Conservation (phyloP, 768 basidiomycete genomes). For the Ephemerocybe angulata region DNA sequence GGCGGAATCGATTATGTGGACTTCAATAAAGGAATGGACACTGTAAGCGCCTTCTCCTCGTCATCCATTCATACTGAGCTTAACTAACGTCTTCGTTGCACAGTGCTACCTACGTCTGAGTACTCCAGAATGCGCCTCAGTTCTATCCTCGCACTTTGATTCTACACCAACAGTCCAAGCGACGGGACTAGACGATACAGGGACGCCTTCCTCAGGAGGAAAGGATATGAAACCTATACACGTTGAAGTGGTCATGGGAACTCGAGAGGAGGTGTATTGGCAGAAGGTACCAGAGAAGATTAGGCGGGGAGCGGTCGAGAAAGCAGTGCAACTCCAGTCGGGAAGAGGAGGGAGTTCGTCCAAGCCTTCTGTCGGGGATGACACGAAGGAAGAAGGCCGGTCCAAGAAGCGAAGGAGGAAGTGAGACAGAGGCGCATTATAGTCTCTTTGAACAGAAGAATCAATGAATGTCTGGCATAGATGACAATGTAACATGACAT, state of each 20-base stretch:
- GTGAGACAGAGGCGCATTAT: no score
- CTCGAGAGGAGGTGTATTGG: slow-evolving; percentile 73
- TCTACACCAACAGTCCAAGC: slow-evolving; percentile 36
- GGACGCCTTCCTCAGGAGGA: slow-evolving; percentile 21
- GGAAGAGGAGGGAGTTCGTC: no score
- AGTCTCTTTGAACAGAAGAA: no score
- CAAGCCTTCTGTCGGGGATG: no score
- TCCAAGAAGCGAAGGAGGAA: no score
- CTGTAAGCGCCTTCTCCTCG: slow-evolving; percentile 39
- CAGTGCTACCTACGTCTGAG: slow-evolving; percentile 75
- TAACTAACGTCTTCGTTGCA: background rate
- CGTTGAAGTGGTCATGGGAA: slow-evolving; percentile 59
- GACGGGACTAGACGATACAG: slow-evolving; percentile 53
- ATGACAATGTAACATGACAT: no score
- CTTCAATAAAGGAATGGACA: slow-evolving; percentile 72
- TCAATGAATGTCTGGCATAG: no score
- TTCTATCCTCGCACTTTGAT: slow-evolving; percentile 45
- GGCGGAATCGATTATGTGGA: slow-evolving; percentile 71
- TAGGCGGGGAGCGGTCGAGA: slow-evolving; percentile 55
- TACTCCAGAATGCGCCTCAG: slow-evolving; percentile 41
- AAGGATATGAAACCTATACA: slow-evolving; percentile 28
- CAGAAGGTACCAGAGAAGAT: slow-evolving; percentile 75
- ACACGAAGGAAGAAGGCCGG: no score
- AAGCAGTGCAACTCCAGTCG: slow-evolving; percentile 25
- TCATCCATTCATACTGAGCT: background rate